Percentiles rank a stretch among this genome's conserved stretches.
Evolutionary conservation across 1,284 basidiomycete species (phyloP).

Genomic region (Tilletia horrida): DNA sequence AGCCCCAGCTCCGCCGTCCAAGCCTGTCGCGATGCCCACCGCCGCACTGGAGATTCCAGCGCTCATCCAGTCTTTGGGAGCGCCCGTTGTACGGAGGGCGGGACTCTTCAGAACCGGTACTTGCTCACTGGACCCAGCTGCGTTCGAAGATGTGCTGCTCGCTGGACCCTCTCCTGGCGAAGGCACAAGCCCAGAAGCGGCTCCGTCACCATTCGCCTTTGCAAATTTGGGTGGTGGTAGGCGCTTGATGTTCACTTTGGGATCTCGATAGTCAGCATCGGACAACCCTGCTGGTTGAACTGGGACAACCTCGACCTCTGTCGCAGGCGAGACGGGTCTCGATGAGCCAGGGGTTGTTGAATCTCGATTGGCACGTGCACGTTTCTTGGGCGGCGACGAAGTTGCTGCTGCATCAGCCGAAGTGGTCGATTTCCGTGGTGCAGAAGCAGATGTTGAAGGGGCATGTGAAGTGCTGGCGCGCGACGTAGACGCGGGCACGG

Average conservation of each 20-base stretch:
- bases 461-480: background rate
- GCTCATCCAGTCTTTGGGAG: constrained; percentile 13
- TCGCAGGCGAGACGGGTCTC: background rate
- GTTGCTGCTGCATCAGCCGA: background rate
- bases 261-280: constrained; percentile 5
- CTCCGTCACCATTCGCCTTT: background rate
- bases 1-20: constrained; percentile 9
- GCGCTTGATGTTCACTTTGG: constrained; percentile 11
- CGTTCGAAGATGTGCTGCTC: background rate
- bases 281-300: background rate
- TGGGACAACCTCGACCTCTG: background rate
- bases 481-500: background rate
- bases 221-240: constrained; percentile 15
- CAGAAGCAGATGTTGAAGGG: too few species aligned
- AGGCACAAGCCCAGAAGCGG: too few species aligned
- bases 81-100: background rate
- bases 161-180: background rate
- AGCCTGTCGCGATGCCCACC: constrained; percentile 3
- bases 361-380: background rate
- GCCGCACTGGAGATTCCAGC: constrained; percentile 9
- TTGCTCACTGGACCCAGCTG: too few species aligned
- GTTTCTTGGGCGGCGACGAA: background rate
- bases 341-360: background rate
- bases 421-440: too few species aligned
- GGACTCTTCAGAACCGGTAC: background rate